Conservation (phyloP, 441 rosid genomes). For the Corymbia calophylla region DNA sequence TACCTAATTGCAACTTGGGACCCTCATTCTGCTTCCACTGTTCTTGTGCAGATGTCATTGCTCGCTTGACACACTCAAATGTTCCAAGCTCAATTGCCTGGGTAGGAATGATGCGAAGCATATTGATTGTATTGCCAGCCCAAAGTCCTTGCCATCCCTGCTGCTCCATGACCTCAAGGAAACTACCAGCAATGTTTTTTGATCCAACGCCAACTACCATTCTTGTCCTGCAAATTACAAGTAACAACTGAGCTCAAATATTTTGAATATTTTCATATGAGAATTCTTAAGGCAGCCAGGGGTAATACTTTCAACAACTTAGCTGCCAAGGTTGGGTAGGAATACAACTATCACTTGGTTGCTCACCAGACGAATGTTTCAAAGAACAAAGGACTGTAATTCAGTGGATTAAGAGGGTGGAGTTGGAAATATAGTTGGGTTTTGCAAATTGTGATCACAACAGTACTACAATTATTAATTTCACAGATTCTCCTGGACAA, state of each 20-base stretch:
- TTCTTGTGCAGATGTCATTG: conserved; percentile 65
- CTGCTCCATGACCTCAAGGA: conserved; percentile 71
- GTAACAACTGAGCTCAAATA: not conserved
- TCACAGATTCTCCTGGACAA: not conserved
- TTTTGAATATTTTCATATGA: not conserved
- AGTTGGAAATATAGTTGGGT: not conserved
- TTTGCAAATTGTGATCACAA: not conserved
- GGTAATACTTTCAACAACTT: not conserved
- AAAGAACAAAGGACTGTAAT: not conserved
- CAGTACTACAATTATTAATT: not conserved
- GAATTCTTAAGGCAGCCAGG: not conserved
- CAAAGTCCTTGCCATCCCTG: conserved; percentile 97
- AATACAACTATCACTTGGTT: not conserved
- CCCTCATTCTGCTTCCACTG: conserved; percentile 47
- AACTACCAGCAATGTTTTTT: conserved; percentile 80
- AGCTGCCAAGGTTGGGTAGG: not conserved
- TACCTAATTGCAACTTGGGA: conserved; percentile 62
- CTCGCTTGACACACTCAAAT: conserved; percentile 81
- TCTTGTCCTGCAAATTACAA: conserved; percentile 60
- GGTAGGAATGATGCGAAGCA: conserved; percentile 89
- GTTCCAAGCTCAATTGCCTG: conserved; percentile 96
- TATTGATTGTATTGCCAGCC: conserved; percentile 95
- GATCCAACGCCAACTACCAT: conserved; percentile 99
- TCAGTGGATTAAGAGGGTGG: not conserved
- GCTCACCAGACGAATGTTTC: not conserved